Evolutionary conservation across 352 stramenopile genomes (phyloP).

Genomic region (Phytophthora multivora): DNA sequence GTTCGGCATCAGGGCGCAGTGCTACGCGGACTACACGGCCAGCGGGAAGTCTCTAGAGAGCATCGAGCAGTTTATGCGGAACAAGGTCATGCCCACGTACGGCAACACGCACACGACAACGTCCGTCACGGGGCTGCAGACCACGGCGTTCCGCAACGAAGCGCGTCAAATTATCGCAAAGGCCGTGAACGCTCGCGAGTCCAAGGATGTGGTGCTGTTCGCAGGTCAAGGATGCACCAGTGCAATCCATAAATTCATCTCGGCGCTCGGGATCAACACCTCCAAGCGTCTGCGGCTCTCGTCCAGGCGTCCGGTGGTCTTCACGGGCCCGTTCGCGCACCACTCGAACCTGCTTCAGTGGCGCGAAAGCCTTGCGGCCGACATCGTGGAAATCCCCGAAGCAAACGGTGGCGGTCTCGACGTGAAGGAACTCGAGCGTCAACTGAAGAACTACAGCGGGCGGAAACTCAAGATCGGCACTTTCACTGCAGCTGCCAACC

Average conservation of each 20-base stretch:
- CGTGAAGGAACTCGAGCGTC: constrained; percentile 51
- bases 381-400: constrained; percentile 81
- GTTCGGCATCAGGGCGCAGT: constrained; percentile 76
- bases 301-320: constrained; percentile 81
- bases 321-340: constrained; percentile 95
- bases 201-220: constrained; percentile 96
- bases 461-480: constrained; percentile 81
- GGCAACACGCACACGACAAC: constrained; percentile 97
- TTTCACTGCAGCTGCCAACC: constrained; percentile 94
- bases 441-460: constrained; percentile 53
- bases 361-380: constrained; percentile 86
- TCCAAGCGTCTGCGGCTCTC: constrained; percentile 17
- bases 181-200: constrained; percentile 82
- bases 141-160: constrained; percentile 95
- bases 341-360: constrained; percentile 98
- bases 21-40: constrained; percentile 96
- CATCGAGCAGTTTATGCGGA: constrained; percentile 92
- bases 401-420: constrained; percentile 56
- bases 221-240: constrained; percentile 85
- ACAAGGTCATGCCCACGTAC: constrained; percentile 93
- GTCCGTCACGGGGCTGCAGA: constrained; percentile 75
- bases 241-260: constrained; percentile 84
- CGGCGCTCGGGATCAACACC: constrained; percentile 59
- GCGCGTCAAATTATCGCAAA: constrained; percentile 94
- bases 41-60: constrained; percentile 85